Evolutionary conservation across 2,329 filamentous ascomycete genomes (phyloP).

Genomic region (Niveomyces coronatus): DNA sequence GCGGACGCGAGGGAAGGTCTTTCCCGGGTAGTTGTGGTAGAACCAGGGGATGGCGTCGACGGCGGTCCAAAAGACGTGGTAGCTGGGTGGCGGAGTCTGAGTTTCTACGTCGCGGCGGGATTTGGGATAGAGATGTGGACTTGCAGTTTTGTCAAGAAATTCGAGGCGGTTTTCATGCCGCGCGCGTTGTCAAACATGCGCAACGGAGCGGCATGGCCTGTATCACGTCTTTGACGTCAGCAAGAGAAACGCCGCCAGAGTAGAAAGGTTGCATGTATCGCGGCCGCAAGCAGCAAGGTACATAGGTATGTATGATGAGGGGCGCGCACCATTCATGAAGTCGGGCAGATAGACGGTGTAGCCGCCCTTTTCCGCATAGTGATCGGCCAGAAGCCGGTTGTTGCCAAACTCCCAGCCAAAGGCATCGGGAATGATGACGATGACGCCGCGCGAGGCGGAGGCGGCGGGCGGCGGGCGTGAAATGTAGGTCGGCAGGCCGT

Average conservation of each 20-base stretch:
- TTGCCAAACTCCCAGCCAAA: slow-evolving; percentile 47
- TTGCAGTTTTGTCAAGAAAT: slow-evolving; percentile 20
- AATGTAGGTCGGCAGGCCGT: slow-evolving; percentile 40
- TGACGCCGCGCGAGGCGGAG: slow-evolving; percentile 28
- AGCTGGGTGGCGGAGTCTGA: slow-evolving; percentile 12
- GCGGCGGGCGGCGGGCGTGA: slow-evolving; percentile 23
- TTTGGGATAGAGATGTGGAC: slow-evolving; percentile 2
- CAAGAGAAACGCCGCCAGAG: not conserved
- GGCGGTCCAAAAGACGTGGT: slow-evolving; percentile 17
- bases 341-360: slow-evolving; percentile 46
- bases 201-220: slow-evolving; percentile 21
- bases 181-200: slow-evolving; percentile 21
- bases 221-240: not conserved
- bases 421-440: slow-evolving; percentile 44
- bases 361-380: slow-evolving; percentile 38
- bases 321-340: slow-evolving; percentile 42
- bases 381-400: slow-evolving; percentile 40
- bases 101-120: not conserved
- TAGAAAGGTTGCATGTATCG: not conserved
- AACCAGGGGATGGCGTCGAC: slow-evolving; percentile 22
- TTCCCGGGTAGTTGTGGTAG: slow-evolving; percentile 19
- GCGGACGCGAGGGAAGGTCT: slow-evolving; percentile 23
- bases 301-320: too few relatives aligned
- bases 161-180: slow-evolving; percentile 13
- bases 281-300: not conserved